Percentiles rank a stretch among this genome's conserved stretches.
These are phyloP conservation scores for Leptodontidium sp. DNA, from an alignment of 2,329 filamentous ascomycete species.

Conservation along the genomic window DNA sequence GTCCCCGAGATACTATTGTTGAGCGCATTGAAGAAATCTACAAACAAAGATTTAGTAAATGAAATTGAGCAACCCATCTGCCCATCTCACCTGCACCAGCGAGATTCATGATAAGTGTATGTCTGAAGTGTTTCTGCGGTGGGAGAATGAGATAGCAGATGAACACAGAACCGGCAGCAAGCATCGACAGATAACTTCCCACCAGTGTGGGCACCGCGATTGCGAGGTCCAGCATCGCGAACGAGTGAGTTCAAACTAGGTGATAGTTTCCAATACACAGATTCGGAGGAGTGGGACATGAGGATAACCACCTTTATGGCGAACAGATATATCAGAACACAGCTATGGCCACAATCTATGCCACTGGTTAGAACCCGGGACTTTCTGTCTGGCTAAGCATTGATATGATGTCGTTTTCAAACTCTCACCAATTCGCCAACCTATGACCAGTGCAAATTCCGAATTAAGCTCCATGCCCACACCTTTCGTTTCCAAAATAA, in stretches of 20 bases:
- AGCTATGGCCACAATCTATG: not conserved
- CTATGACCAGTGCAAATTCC: not conserved
- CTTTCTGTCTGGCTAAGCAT: not conserved
- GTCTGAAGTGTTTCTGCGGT: conserved; percentile 37
- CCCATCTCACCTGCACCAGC: conserved; percentile 32
- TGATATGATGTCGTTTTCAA: not conserved
- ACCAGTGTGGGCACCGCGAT: conserved; percentile 36
- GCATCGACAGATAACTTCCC: conserved; percentile 34
- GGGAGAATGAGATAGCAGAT: conserved; percentile 35
- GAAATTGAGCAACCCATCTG: no score
- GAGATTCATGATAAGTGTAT: conserved; percentile 38
- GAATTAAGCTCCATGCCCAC: not conserved
- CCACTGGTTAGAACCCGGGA: no score
- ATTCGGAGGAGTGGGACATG: not conserved
- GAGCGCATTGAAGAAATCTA: conserved; percentile 29
- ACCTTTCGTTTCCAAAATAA: not conserved
- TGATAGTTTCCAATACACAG: not conserved
- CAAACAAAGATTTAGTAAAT: not conserved
- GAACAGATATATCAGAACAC: not conserved
- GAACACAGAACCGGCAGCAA: conserved; percentile 34
- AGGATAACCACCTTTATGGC: not conserved
- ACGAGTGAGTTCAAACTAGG: not conserved
- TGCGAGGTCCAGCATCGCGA: conserved; percentile 33
- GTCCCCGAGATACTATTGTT: conserved; percentile 34
- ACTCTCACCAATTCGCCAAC: not conserved